These are phyloP conservation scores for Suillus bovinus DNA, from an alignment of 768 basidiomycete genomes.

Conservation along the genomic window DNA sequence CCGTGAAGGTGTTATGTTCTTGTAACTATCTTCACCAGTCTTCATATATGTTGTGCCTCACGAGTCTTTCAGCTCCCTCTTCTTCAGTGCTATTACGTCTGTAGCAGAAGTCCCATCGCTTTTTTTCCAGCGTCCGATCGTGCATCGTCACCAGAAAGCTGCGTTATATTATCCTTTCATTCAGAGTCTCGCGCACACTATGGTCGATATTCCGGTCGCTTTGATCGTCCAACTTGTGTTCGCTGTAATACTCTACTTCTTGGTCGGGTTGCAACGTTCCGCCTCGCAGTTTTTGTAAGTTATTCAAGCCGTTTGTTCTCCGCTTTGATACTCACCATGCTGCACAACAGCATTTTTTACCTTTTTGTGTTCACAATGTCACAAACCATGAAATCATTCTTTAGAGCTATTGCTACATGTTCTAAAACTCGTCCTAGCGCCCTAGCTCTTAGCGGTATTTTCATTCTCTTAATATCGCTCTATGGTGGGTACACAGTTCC, in stretches of 20 bases:
- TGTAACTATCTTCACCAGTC: conserved; percentile 42
- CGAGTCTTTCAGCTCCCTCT: conserved; percentile 43
- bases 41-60: neutral
- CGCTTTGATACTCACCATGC: neutral
- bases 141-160: conserved; percentile 42
- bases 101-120: conserved; percentile 59
- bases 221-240: conserved; percentile 36
- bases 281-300: conserved; percentile 69
- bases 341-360: conserved; percentile 50
- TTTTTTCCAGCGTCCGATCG: conserved; percentile 45
- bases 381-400: conserved; percentile 73
- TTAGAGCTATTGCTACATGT: conserved; percentile 63
- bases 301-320: neutral
- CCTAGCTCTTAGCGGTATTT: conserved; percentile 55
- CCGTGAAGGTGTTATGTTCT: conserved; percentile 80
- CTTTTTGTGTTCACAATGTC: conserved; percentile 59
- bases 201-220: conserved; percentile 48
- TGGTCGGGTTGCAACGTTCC: conserved; percentile 54
- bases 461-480: conserved; percentile 56
- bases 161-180: conserved; percentile 54
- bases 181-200: conserved; percentile 45
- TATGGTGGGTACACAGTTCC: conserved; percentile 36
- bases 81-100: conserved; percentile 57
- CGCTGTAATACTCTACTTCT: conserved; percentile 53
- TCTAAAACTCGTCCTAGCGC: conserved; percentile 61